Percentiles rank a stretch among this genome's conserved stretches.
Evolutionary conservation across 2,329 filamentous ascomycete species (phyloP).

Genomic region (Setomelanomma holmii): DNA sequence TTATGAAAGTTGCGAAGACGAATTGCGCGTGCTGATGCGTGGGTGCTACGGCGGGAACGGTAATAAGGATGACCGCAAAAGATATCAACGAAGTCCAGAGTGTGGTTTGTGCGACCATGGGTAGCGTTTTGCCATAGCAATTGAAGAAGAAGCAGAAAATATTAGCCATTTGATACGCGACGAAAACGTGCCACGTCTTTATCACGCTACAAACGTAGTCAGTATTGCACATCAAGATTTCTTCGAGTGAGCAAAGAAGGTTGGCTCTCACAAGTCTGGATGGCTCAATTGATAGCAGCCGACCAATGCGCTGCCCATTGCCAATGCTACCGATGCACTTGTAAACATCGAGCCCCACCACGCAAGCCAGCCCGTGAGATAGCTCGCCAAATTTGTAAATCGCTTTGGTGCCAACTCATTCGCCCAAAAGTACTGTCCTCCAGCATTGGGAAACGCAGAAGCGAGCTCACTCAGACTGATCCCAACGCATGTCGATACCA

Average conservation of each 20-base stretch:
- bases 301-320: slow-evolving; percentile 56
- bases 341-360: slow-evolving; percentile 64
- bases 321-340: slow-evolving; percentile 59
- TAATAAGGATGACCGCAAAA: slow-evolving; percentile 58
- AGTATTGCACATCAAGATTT: not conserved
- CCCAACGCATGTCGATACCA: slow-evolving; percentile 56
- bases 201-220: slow-evolving; percentile 33
- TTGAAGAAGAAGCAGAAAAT: slow-evolving; percentile 59
- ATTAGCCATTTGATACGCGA: slow-evolving; percentile 58
- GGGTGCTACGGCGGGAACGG: slow-evolving; percentile 54
- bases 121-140: slow-evolving; percentile 49
- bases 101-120: slow-evolving; percentile 51
- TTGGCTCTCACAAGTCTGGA: slow-evolving; percentile 57
- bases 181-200: slow-evolving; percentile 48
- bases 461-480: slow-evolving; percentile 57
- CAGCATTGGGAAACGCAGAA: slow-evolving; percentile 59
- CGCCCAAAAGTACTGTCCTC: slow-evolving; percentile 62
- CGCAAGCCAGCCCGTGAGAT: slow-evolving; percentile 59
- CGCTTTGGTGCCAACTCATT: slow-evolving; percentile 56
- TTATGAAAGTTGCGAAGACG: slow-evolving; percentile 61
- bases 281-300: slow-evolving; percentile 62
- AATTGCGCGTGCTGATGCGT: slow-evolving; percentile 56
- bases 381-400: slow-evolving; percentile 55
- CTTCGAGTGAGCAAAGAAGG: not conserved
- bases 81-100: slow-evolving; percentile 57